Evolutionary conservation across 2,329 filamentous ascomycete genomes (phyloP).

Genomic region (Xylaria sp.): DNA sequence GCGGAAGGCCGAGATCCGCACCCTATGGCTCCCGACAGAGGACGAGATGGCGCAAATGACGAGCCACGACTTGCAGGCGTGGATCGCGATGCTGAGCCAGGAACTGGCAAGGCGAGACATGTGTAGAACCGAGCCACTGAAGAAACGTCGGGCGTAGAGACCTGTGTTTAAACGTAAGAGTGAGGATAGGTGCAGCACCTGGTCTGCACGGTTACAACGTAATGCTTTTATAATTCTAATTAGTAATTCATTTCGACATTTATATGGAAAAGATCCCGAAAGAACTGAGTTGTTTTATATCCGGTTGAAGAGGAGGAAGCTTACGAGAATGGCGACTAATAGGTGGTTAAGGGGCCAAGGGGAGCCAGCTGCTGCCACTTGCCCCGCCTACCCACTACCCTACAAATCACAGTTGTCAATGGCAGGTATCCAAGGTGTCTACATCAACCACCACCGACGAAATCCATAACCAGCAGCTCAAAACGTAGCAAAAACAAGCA

Average conservation of each 20-base stretch:
- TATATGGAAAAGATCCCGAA: too few relatives aligned
- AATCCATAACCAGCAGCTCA: background rate
- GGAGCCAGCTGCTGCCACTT: background rate
- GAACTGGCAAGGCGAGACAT: background rate
- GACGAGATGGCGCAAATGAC: background rate
- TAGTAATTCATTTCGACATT: too few relatives aligned
- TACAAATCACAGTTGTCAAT: background rate
- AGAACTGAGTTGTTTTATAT: too few relatives aligned
- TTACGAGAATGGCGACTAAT: background rate
- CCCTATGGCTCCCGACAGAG: background rate
- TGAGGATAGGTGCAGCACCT: too few relatives aligned
- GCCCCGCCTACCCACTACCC: background rate
- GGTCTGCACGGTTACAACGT: too few relatives aligned
- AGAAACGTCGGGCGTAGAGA: too few relatives aligned
- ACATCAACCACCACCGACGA: background rate
- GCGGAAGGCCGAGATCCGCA: background rate
- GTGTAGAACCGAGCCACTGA: background rate
- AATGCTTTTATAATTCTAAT: too few relatives aligned
- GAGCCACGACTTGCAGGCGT: background rate
- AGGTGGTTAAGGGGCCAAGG: background rate
- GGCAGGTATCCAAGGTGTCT: background rate
- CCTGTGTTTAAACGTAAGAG: too few relatives aligned
- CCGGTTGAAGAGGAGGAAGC: background rate
- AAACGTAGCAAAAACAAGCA: background rate
- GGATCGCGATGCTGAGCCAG: background rate